Evolutionary conservation across 2,329 filamentous ascomycete species (phyloP), one percentile per base, ranked within the genome.

Genomic region (Ophiostoma sp.): DNA sequence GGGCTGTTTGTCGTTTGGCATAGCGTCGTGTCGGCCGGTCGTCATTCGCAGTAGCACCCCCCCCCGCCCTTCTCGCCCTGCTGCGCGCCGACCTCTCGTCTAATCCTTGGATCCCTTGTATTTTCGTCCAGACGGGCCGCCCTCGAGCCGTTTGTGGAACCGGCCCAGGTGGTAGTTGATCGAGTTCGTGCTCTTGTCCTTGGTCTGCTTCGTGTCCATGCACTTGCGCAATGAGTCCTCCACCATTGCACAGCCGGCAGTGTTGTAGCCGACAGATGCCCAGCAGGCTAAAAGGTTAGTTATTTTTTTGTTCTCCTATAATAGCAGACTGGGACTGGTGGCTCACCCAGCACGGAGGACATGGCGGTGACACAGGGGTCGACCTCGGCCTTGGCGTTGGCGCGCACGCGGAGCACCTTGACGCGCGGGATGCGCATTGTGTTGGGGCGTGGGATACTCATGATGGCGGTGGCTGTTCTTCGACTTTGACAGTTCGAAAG

Each of bases 101-200:
- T 71, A 72, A 38, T 74, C 72, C 69, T 71, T 74, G 42, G 49
- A 42, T 12, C 70, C 69, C 70, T 72, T 77, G 72, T 79, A 86
- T 74, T 88, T 85, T 78, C 83, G 84, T 79, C 74, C 63, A 11
- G n/a, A 45, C 4, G 63, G 4, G 9, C 63, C 63, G 18, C 63
- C 63, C 63, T 64, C 63, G 18, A 64, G 63, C n/a, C 63, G 63
- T 16, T 75, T 89, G 84, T 80, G 89, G 85, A 82, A 96, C 82
- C 95, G 87, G 73, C 86, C 85, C 60, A 98, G 82, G 77, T 97
- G 93, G 83, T 93, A 93, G 81, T 98, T 98, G 85, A 98, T 93
- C 78, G 88, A 94, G 81, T 89, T 92, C 76, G 86, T 85, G 44
- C 77, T 75, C 66, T 78, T 76, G 12, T 79, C 74, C 60, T 79